Percentiles rank a stretch among this genome's conserved stretches.
Conservation (phyloP, 2,329 filamentous ascomycete species). For the Epichloe brachyelytri region DNA sequence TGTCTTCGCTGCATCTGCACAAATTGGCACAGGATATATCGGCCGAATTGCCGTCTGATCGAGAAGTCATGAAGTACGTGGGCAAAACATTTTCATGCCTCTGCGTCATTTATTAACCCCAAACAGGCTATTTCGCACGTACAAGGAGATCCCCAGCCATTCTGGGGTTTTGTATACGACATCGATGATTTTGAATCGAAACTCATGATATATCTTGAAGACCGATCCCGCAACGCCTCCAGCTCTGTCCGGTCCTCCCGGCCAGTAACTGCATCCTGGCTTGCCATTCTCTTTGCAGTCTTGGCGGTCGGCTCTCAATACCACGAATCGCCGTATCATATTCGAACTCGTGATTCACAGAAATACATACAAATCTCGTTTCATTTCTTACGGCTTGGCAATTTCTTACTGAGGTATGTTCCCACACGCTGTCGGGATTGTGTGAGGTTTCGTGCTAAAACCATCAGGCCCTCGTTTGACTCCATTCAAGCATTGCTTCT, state of each 20-base stretch:
- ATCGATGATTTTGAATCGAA: constrained; percentile 52
- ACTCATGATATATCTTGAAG: constrained; percentile 52
- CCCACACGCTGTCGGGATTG: constrained; percentile 23
- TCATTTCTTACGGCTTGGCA: constrained; percentile 50
- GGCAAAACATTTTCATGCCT: neutral
- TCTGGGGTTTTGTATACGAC: constrained; percentile 55
- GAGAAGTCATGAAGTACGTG: constrained; percentile 54
- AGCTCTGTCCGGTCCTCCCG: constrained; percentile 31
- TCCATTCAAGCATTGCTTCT: constrained; percentile 52
- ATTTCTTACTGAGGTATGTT: constrained; percentile 38
- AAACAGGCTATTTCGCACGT: constrained; percentile 47
- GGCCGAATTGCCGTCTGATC: constrained; percentile 47
- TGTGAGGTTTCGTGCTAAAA: constrained; percentile 3
- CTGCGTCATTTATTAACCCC: constrained; percentile 4
- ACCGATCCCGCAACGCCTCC: constrained; percentile 43
- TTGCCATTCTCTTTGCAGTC: constrained; percentile 52
- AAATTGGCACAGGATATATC: constrained; percentile 47
- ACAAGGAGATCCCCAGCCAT: constrained; percentile 54
- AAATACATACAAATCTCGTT: constrained; percentile 52
- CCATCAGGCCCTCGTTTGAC: constrained; percentile 44
- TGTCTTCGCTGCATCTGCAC: constrained; percentile 50
- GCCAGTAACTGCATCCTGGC: constrained; percentile 50
- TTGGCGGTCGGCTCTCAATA: constrained; percentile 55
- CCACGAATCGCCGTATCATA: constrained; percentile 49
- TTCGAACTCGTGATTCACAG: constrained; percentile 45